Percentiles rank a stretch among this genome's conserved stretches.
Evolutionary conservation across 305 asterid species (phyloP).

Genomic region (Monarda citriodora): DNA sequence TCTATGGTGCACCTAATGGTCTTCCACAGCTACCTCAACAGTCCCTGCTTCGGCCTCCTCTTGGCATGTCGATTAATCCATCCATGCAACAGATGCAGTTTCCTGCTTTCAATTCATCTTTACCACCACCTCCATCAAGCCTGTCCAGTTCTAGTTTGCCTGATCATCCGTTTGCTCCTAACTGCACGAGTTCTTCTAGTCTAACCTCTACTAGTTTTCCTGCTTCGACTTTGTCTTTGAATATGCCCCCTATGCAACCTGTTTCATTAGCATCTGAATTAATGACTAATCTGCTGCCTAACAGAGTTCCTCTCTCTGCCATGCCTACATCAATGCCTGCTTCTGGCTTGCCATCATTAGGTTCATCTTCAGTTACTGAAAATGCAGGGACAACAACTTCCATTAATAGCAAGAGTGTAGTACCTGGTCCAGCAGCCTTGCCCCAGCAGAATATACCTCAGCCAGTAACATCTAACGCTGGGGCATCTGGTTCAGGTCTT

Average conservation of each 20-base stretch:
- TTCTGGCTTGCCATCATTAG: slow-evolving; percentile 37
- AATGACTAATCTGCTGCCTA: slow-evolving; percentile 34
- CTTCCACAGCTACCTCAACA: slow-evolving; percentile 59
- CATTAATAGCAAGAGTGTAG: slow-evolving; percentile 38
- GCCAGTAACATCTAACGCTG: slow-evolving; percentile 38
- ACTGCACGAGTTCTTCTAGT: slow-evolving; percentile 34
- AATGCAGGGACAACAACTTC: slow-evolving; percentile 35
- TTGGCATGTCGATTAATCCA: slow-evolving; percentile 69
- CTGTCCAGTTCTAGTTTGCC: slow-evolving; percentile 53
- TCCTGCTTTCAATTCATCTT: slow-evolving; percentile 66
- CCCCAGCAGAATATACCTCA: slow-evolving; percentile 44
- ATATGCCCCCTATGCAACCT: slow-evolving; percentile 55
- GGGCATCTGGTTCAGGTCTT: slow-evolving; percentile 40
- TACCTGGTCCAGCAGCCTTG: slow-evolving; percentile 40
- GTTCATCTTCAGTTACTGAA: slow-evolving; percentile 40
- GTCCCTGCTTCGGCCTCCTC: slow-evolving; percentile 53
- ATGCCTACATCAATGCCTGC: slow-evolving; percentile 31
- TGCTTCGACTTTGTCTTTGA: slow-evolving; percentile 43
- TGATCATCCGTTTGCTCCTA: slow-evolving; percentile 49
- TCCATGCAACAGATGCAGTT: slow-evolving; percentile 86
- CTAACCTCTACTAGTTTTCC: slow-evolving; percentile 45
- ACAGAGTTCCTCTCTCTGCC: slow-evolving; percentile 40
- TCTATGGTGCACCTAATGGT: slow-evolving; percentile 82
- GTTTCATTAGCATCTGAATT: slow-evolving; percentile 45
- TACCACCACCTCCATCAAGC: slow-evolving; percentile 49